Evolutionary conservation across 345 rosid species (phyloP), one percentile per base, ranked within the genome.

Genomic region (Moringa oleifera): DNA sequence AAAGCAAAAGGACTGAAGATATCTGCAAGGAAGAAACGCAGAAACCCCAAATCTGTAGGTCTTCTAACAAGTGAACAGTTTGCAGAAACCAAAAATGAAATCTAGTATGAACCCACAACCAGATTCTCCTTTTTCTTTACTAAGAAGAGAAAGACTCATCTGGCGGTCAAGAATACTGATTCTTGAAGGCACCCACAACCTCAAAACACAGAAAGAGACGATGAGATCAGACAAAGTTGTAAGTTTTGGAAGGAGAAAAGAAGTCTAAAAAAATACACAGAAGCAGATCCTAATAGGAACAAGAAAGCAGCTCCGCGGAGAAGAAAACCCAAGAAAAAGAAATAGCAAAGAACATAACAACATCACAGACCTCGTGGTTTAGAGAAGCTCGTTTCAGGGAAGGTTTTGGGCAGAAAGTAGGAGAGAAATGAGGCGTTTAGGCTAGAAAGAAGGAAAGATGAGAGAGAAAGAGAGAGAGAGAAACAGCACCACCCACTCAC

Each of bases 401-500:
- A 33, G 37, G 37, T 5, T 4, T 33, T 33, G 37, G 37, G n/a
- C n/a, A 33, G 37, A 11, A 33, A 33, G 37, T 5, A 33, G 11
- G 24, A 20, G 23, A 22, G 28, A 54, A 54, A 18, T 37, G 53
- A 53, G 59, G 25, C 8, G 46, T 24, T 12, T 17, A 25, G 31
- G 20, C n/a, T 7, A 37, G 51, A 37, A 18, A 17, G n/a, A 20
- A 33, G 60, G 47, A 54, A 18, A 55, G 49, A 28, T 36, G 62
- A 57, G 55, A 67, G 23, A 52, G 50, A 23, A 53, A 16, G 47
- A 20, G 55, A 58, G 55, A 64, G 63, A 54, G 45, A 17, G 68
- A 73, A 61, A 73, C 75, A 80, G 71, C 79, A 80, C 83, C 86
- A 81, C 83, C 83, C 90, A 85, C 83, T 80, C 68, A 61, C 77